Conservation (phyloP, 2,329 filamentous ascomycete species). For the Zelopaecilomyces penicillatus region DNA sequence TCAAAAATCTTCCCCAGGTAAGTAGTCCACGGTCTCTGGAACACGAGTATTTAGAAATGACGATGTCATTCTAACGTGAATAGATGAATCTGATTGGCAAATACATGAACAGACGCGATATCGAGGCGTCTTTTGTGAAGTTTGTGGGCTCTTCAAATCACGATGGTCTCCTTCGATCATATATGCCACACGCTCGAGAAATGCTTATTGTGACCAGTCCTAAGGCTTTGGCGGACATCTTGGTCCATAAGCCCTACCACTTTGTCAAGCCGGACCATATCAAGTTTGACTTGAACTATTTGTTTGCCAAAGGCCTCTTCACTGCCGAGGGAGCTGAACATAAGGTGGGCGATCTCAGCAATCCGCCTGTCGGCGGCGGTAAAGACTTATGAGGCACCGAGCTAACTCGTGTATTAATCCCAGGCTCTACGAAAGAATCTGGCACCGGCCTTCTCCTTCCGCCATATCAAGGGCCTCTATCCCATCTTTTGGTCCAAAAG, state of each 20-base stretch:
- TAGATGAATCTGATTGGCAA: too few relatives aligned
- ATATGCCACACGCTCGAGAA: too few relatives aligned
- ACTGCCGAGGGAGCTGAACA: constrained; percentile 25
- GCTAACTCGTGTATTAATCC: neutral
- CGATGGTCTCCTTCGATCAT: too few relatives aligned
- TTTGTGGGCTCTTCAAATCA: too few relatives aligned
- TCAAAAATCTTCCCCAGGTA: too few relatives aligned
- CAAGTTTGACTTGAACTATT: constrained; percentile 69
- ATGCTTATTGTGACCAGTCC: constrained; percentile 25
- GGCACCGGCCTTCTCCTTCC: constrained; percentile 23
- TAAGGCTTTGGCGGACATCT: constrained; percentile 55
- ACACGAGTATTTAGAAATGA: too few relatives aligned
- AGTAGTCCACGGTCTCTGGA: too few relatives aligned
- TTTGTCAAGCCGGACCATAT: constrained; percentile 48
- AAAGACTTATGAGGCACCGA: too few relatives aligned
- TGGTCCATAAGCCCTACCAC: constrained; percentile 57
- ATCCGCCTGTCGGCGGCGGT: too few relatives aligned
- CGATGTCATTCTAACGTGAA: too few relatives aligned
- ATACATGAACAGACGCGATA: too few relatives aligned
- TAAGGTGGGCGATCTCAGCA: constrained; percentile 8
- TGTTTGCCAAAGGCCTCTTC: constrained; percentile 55
- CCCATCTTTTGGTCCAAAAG: constrained; percentile 25
- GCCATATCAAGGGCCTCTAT: constrained; percentile 24
- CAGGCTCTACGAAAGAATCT: constrained; percentile 21
- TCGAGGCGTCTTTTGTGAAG: too few relatives aligned